Percentiles rank a stretch among this genome's conserved stretches.
Conservation (phyloP, 2,329 filamentous ascomycete species). For the Camillea tinctor region DNA sequence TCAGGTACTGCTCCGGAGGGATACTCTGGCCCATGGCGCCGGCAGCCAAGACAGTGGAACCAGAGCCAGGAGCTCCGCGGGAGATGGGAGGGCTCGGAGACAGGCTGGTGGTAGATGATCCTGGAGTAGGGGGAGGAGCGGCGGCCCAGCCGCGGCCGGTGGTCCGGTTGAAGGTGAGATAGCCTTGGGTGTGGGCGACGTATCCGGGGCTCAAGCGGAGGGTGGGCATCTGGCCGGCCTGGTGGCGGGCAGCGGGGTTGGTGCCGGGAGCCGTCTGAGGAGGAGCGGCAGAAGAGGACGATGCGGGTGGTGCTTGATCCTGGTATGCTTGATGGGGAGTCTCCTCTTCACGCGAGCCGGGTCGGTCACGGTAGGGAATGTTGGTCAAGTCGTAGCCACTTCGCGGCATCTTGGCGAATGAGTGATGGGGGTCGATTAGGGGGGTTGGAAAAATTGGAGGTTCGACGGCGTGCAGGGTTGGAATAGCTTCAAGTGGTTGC, state of each 20-base stretch:
- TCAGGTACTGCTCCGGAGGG: too few species aligned
- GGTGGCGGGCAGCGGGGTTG: background rate
- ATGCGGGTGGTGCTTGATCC: background rate
- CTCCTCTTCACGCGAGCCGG: background rate
- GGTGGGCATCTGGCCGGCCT: background rate
- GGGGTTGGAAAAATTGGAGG: background rate
- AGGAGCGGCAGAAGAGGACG: background rate
- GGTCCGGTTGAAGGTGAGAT: background rate
- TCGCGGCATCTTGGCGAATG: background rate
- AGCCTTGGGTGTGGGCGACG: background rate
- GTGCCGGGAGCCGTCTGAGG: background rate
- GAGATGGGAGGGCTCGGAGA: background rate
- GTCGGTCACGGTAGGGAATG: background rate
- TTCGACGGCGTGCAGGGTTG: background rate
- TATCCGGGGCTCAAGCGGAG: constrained; percentile 5
- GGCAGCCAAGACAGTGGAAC: background rate
- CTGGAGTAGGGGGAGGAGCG: background rate
- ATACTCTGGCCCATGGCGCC: too few species aligned
- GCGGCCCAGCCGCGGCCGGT: constrained; percentile 4
- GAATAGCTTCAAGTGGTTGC: background rate
- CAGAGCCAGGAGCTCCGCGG: background rate
- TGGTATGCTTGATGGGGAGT: background rate
- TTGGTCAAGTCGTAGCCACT: background rate
- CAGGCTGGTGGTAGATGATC: background rate
- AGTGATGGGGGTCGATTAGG: background rate